Evolutionary conservation across 2,329 filamentous ascomycete genomes (phyloP), one percentile per base, ranked within the genome.

Genomic region (Emericellopsis atlantica): DNA sequence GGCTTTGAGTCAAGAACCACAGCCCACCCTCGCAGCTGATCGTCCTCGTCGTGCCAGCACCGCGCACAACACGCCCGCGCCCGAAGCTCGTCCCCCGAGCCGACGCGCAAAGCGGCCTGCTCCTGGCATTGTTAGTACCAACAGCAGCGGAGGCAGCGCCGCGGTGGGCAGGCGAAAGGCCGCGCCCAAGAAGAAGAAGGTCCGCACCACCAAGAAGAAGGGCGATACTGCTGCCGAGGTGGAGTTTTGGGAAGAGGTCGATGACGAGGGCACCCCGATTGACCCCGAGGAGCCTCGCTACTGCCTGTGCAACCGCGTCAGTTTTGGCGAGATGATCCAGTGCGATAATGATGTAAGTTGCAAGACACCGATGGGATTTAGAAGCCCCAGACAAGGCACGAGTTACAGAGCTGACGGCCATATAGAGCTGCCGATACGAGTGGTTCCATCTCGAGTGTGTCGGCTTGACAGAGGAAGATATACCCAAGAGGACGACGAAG

Each of bases 401-500:
- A 21, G 3, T 4, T 21, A 21, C 18, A 21, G 18, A 21, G 18
- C 18, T 21, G 18, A 21, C 18, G 18, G 18, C 26, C 6, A 3
- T 29, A 29, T 52, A 72, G 64, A 65, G 83, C 61, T 92, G 85
- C 62, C 79, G 85, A 50, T 77, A 78, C 46, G 84, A 90, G 58
- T 92, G 85, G 85, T 92, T 90, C 57, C 85, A 92, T 55, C 69
- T 92, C 33, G 76, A 79, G 47, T 92, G 85, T 52, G 81, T 92
- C 6, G 78, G 72, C 5, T 65, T 92, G 29, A 9, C 26, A 12
- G 26, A 29, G 26, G 66, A 69, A 10, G 70, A 79, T 21, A 75
- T 84, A 44, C 84, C 84, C 10, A 73, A 79, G 3, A 69, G 82
- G 15, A 82, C 81, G 26, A 80, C 80, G 3, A 88, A 87, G 59